phyloP scores from a whole-genome alignment of 2,329 filamentous ascomycete genomes.

The Penicillium carneum region DNA sequence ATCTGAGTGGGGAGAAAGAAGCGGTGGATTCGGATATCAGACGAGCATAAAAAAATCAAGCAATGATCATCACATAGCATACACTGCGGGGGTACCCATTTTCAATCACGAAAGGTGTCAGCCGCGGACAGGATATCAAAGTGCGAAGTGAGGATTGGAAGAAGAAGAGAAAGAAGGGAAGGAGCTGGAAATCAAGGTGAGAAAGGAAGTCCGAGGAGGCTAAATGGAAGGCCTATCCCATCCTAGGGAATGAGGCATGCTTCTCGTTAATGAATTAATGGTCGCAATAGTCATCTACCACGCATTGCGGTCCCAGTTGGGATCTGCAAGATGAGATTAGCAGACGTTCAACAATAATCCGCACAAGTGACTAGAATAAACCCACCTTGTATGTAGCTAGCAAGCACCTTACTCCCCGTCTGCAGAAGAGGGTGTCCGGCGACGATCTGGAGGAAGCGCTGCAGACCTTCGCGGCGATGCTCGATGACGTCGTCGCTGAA shows the following conservation, averaged over 20 bases:
- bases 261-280: constrained; percentile 15
- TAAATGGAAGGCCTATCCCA: not conserved
- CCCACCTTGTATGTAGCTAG: constrained; percentile 93
- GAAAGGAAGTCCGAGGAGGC: not conserved
- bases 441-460: constrained; percentile 96
- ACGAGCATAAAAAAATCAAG: constrained; percentile 16
- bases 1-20: constrained; percentile 6
- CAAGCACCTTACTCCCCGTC: constrained; percentile 95
- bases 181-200: not conserved
- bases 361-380: constrained; percentile 7
- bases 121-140: constrained; percentile 17
- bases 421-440: constrained; percentile 95
- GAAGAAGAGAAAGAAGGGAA: constrained; percentile 3
- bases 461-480: constrained; percentile 85
- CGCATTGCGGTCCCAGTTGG: constrained; percentile 83
- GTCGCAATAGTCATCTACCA: constrained; percentile 62
- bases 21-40: constrained; percentile 26
- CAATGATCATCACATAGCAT: constrained; percentile 27
- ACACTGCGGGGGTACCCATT: constrained; percentile 23
- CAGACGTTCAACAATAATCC: constrained; percentile 14
- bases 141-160: not conserved
- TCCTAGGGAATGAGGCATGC: constrained; percentile 3
- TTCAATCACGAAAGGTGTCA: constrained; percentile 13
- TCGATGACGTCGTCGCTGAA: constrained; percentile 99
- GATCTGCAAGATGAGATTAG: constrained; percentile 48